Conservation (phyloP, 371 early-diverging fungal species). For the Mycotypha africana region DNA sequence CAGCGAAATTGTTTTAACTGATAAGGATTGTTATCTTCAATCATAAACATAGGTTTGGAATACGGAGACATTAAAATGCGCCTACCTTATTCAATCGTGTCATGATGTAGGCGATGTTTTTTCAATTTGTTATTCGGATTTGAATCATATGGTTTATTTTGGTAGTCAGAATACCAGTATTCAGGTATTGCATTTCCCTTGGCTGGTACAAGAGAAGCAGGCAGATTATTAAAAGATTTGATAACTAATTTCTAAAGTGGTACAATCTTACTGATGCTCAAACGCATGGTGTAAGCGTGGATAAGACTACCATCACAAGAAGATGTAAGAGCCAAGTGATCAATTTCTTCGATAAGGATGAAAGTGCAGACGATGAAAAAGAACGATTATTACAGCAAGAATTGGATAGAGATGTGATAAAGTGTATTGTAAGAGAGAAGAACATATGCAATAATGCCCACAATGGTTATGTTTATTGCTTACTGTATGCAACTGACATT, state of each 20-base stretch:
- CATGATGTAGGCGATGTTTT: constrained; percentile 76
- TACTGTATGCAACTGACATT: constrained; percentile 47
- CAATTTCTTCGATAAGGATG: constrained; percentile 23
- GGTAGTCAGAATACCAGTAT: constrained; percentile 83
- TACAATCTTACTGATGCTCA: constrained; percentile 55
- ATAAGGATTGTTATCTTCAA: too few species aligned
- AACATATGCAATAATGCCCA: constrained; percentile 60
- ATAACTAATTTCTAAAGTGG: constrained; percentile 32
- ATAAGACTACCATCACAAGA: constrained; percentile 27
- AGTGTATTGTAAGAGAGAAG: constrained; percentile 51
- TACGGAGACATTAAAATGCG: constrained; percentile 51
- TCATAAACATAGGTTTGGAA: constrained; percentile 45
- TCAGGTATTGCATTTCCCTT: too few species aligned
- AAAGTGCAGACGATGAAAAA: constrained; percentile 8
- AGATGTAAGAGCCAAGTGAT: constrained; percentile 14
- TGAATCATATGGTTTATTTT: constrained; percentile 53
- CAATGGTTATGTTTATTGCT: constrained; percentile 71
- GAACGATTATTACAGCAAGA: constrained; percentile 11
- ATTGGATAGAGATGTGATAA: constrained; percentile 36
- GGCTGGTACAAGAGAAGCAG: too few species aligned
- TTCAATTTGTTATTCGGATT: constrained; percentile 58
- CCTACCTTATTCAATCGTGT: constrained; percentile 64
- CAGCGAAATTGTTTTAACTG: too few species aligned
- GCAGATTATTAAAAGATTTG: neutral
- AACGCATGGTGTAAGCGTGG: constrained; percentile 35